Evolutionary conservation across 257 asterid genomes (phyloP), one percentile per base, ranked within the genome.

Genomic region (Fraxinus excelsior): DNA sequence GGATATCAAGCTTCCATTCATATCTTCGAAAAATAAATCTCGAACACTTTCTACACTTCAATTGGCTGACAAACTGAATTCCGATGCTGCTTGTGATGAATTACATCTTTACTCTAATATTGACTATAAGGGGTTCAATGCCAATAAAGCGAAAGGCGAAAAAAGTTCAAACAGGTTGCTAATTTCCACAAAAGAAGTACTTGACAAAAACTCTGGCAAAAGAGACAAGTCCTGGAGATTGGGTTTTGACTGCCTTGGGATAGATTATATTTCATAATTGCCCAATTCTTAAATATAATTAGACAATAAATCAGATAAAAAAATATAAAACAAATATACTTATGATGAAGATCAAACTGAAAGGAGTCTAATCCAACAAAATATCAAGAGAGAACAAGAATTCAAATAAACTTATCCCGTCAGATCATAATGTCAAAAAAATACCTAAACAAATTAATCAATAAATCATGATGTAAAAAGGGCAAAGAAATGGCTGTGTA

Each of bases 401-500:
- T 51, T 16, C 10, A 18, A 53, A n/a, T 9, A 60, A 58, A 23
- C 7, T 23, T 9, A 60, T 25, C 34, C 32, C n/a, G 26, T 9
- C 32, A 3, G 31, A 62, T 25, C 68, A 62, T 10, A 13, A 53
- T 6, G 26, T 18, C 8, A 53, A 49, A 49, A 49, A 49, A 49
- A 49, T 5, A 58, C 26, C 68, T 23, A 6, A 25, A 1, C 16
- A 62, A 62, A 25, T 62, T 62, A 62, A 62, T 23, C 34, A 25
- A 23, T 3, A 62, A 14, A 25, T 6, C 31, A 62, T 8, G 7
- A 62, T 62, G 18, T 1, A 62, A 23, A 25, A 62, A 10, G 18
- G 16, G 2, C 10, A 8, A 25, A 25, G 68, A 62, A 62, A 62
- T 23, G 18, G 14, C 8, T 35, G 11, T 28, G 21, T 74, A 96